Percentiles rank a stretch among this genome's conserved stretches.
phyloP scores from a whole-genome alignment of 495 filamentous ascomycete species.

The Penicillium goetzii region DNA sequence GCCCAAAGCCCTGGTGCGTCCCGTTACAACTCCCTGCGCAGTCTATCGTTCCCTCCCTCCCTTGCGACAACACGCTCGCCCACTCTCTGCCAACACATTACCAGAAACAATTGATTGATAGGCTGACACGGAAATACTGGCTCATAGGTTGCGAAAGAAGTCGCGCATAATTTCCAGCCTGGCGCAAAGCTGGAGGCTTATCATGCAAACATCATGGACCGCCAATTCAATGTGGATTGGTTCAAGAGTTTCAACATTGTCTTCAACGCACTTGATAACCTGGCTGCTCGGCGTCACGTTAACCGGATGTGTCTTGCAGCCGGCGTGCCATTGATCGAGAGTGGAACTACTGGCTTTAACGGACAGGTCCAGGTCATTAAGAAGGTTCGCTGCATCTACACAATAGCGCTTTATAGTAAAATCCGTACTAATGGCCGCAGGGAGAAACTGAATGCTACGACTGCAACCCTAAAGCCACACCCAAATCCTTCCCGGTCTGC shows the following conservation, averaged over 20 bases:
- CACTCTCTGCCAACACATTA: conserved; percentile 1
- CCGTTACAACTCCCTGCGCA: conserved; percentile 1
- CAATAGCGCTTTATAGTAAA: background rate
- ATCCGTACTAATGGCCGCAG: conserved; percentile 35
- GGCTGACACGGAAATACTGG: conserved; percentile 26
- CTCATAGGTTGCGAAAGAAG: conserved; percentile 86
- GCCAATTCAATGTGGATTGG: conserved; percentile 89
- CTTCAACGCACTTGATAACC: conserved; percentile 96
- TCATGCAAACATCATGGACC: conserved; percentile 94
- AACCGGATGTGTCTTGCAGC: conserved; percentile 97
- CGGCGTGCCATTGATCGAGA: conserved; percentile 89
- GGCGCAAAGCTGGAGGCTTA: conserved; percentile 85
- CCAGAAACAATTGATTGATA: background rate
- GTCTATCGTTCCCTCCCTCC: conserved; percentile 14
- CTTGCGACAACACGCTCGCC: conserved; percentile 12
- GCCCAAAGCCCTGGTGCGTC: conserved; percentile 85
- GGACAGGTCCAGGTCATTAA: conserved; percentile 97
- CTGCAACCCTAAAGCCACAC: conserved; percentile 83
- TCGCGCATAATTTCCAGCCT: conserved; percentile 88
- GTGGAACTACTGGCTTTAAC: conserved; percentile 97
- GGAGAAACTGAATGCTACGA: conserved; percentile 97
- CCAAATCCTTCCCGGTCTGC: conserved; percentile 91
- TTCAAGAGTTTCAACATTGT: conserved; percentile 82
- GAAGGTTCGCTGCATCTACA: conserved; percentile 54
- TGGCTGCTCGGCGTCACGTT: conserved; percentile 92